These are phyloP conservation scores for Vanderwaltozyma polyspora DNA, from an alignment of 805 yeast species.

Conservation along the genomic window DNA sequence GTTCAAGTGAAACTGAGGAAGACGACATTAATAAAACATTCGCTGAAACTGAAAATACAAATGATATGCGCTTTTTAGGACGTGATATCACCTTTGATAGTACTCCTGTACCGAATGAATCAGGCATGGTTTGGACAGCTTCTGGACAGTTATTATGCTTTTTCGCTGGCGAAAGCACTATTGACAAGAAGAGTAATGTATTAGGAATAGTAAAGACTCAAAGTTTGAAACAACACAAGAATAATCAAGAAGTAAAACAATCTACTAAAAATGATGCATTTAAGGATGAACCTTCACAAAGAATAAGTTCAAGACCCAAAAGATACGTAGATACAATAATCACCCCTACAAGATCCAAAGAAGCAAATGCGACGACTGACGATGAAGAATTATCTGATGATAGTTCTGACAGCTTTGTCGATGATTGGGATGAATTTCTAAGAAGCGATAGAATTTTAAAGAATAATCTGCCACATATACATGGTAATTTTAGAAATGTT, in stretches of 20 bases:
- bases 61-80: conserved; percentile 7
- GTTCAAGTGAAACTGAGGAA: conserved; percentile 17
- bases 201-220: too few species aligned
- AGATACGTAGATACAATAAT: conserved; percentile 25
- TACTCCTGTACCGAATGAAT: conserved; percentile 85
- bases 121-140: conserved; percentile 84
- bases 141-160: conserved; percentile 75
- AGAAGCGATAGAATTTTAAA: conserved; percentile 42
- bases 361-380: conserved; percentile 7
- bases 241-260: conserved; percentile 1
- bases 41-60: not conserved
- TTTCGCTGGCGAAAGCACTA: conserved; percentile 46
- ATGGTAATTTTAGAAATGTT: conserved; percentile 17
- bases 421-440: conserved; percentile 59
- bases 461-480: conserved; percentile 41
- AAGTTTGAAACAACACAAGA: too few species aligned
- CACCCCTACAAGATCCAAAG: conserved; percentile 3
- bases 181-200: conserved; percentile 21
- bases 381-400: conserved; percentile 17
- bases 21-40: conserved; percentile 8
- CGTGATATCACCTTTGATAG: conserved; percentile 42
- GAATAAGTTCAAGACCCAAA: conserved; percentile 18
- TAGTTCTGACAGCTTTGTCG: conserved; percentile 49
- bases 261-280: conserved; percentile 1
- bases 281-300: conserved; percentile 3